Conservation (phyloP, 768 basidiomycete species). For the Dacryopinax primogenitus region DNA sequence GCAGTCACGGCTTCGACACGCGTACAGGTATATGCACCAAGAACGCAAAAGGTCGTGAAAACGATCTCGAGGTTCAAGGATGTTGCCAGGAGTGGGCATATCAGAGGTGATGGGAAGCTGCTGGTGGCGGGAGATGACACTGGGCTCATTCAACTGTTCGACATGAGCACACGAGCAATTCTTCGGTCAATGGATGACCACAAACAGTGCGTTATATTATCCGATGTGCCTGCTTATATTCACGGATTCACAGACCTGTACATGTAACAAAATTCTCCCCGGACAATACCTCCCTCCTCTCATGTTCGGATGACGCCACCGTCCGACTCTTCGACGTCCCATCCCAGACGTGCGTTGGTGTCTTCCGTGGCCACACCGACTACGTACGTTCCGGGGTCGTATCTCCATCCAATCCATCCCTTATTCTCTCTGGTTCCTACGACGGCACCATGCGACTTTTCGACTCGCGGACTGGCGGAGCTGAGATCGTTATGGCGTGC, state of each 20-base stretch:
- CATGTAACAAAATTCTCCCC: constrained; percentile 89
- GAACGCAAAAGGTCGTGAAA: constrained; percentile 92
- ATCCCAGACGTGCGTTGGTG: constrained; percentile 62
- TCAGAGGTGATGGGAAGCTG: constrained; percentile 86
- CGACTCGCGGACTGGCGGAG: constrained; percentile 70
- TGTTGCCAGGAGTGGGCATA: constrained; percentile 75
- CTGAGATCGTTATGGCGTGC: constrained; percentile 67
- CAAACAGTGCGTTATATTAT: constrained; percentile 47
- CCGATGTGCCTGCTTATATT: neutral
- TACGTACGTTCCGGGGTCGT: constrained; percentile 92
- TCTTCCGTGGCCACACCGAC: constrained; percentile 79
- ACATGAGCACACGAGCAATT: constrained; percentile 85
- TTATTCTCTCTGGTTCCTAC: constrained; percentile 87
- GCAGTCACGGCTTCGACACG: constrained; percentile 90
- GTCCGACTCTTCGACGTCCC: constrained; percentile 92
- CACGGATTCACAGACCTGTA: constrained; percentile 42
- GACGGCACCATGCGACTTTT: constrained; percentile 82
- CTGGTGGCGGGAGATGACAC: constrained; percentile 91
- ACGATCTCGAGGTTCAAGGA: constrained; percentile 96
- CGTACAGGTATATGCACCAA: constrained; percentile 89
- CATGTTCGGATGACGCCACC: constrained; percentile 93
- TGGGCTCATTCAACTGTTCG: constrained; percentile 81
- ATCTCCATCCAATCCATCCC: constrained; percentile 64
- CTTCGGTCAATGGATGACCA: constrained; percentile 84
- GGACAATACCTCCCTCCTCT: constrained; percentile 68